phyloP scores from a whole-genome alignment of 2,329 filamentous ascomycete species.

The Sphaerulina populicola region DNA sequence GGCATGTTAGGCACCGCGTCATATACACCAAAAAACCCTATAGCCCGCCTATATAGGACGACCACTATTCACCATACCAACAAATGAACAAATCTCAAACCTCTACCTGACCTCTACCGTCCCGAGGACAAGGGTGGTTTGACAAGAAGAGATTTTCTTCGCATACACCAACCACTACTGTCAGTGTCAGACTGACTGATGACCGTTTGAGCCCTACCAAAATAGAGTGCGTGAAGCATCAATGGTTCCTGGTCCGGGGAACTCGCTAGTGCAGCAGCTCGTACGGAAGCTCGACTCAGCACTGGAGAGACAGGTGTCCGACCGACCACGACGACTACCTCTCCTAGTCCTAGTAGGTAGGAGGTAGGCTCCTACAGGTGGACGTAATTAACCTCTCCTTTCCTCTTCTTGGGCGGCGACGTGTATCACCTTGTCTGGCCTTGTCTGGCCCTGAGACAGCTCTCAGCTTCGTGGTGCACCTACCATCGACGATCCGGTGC shows the following conservation, averaged over 20 bases:
- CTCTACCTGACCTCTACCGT: too few relatives aligned
- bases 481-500: slow-evolving; percentile 9
- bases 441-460: too few relatives aligned
- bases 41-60: too few relatives aligned
- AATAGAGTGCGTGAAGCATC: not conserved
- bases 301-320: not conserved
- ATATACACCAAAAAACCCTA: too few relatives aligned
- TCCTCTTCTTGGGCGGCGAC: slow-evolving; percentile 2
- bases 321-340: too few relatives aligned
- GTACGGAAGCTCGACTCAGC: slow-evolving; percentile 2
- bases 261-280: slow-evolving; percentile 1
- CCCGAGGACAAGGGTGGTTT: not conserved
- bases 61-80: too few relatives aligned
- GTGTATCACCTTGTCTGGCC: not conserved
- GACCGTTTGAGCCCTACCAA: not conserved
- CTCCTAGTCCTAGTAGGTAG: too few relatives aligned
- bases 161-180: too few relatives aligned
- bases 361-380: too few relatives aligned
- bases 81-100: too few relatives aligned
- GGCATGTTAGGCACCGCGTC: too few relatives aligned
- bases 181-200: too few relatives aligned
- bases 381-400: not conserved
- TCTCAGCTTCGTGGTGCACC: slow-evolving; percentile 4
- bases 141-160: not conserved
- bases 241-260: slow-evolving; percentile 7